Conservation (phyloP, 345 rosid genomes). For the Alliaria petiolata region DNA sequence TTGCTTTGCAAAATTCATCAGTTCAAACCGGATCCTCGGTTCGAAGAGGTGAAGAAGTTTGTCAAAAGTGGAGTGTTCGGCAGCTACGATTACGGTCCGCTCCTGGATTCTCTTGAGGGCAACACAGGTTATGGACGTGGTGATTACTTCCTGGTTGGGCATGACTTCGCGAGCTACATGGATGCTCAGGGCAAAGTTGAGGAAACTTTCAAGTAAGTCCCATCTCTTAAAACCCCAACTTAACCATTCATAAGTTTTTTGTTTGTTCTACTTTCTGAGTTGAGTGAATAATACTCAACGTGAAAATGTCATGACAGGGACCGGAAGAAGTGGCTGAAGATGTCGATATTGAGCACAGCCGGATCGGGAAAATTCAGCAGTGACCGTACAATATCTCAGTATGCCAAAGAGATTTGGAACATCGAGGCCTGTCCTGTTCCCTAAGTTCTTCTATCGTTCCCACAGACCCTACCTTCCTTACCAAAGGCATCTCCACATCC, state of each 20-base stretch:
- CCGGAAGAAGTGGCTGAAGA: slow-evolving; percentile 70
- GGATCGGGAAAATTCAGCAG: slow-evolving; percentile 94
- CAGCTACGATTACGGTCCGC: slow-evolving; percentile 79
- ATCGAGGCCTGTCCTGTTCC: slow-evolving; percentile 72
- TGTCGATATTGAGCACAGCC: slow-evolving; percentile 92
- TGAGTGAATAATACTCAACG: background rate
- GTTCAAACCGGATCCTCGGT: slow-evolving; percentile 93
- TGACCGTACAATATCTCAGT: slow-evolving; percentile 80
- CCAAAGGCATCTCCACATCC: slow-evolving; percentile 11
- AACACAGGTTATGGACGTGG: slow-evolving; percentile 94
- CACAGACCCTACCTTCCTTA: background rate
- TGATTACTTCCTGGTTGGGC: slow-evolving; percentile 89
- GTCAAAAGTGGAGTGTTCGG: slow-evolving; percentile 92
- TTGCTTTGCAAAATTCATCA: slow-evolving; percentile 26
- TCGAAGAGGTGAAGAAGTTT: slow-evolving; percentile 89
- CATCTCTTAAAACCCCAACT: slow-evolving; percentile 12
- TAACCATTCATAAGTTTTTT: background rate
- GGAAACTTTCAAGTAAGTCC: slow-evolving; percentile 80
- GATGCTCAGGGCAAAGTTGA: slow-evolving; percentile 85
- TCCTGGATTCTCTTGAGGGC: slow-evolving; percentile 91
- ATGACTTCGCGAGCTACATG: slow-evolving; percentile 82
- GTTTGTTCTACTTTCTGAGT: background rate
- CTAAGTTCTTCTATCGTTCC: slow-evolving; percentile 10
- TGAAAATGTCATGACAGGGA: slow-evolving; percentile 48
- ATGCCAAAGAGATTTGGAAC: slow-evolving; percentile 92